Evolutionary conservation across 768 basidiomycete genomes (phyloP), one percentile per base, ranked within the genome.

Genomic region (Pleurotus citrinopileatus): DNA sequence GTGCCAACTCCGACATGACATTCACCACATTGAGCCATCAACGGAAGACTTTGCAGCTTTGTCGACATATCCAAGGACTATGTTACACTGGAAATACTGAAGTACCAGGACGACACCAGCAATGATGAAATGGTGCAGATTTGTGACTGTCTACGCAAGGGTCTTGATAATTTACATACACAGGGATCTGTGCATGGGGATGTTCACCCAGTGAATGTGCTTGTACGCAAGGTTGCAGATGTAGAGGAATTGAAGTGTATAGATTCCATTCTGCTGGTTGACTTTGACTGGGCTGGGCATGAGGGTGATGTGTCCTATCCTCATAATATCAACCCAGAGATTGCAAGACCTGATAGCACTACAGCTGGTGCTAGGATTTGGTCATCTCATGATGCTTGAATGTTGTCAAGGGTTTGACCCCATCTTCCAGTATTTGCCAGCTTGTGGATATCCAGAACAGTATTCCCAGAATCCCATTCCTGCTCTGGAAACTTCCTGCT

Each of bases 171-270:
- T 57, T 23, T 70, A 27, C 69, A 70, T 59, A 47, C 59, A 26
- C 52, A 27, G 27, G 60, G 65, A 20, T 63, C 54, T 51, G 71
- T 70, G 23, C 70, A 70, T 54, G 67, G 71, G 7, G 66, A 72
- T 57, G 40, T 71, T 55, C 65, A 64, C 23, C 38, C 59, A 34
- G 52, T 53, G 12, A 71, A 69, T 52, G 43, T 71, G n/a, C 57
- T 71, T 58, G 67, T 71, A 34, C 51, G 45, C 42, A 58, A 44
- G 38, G 28, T 52, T n/a, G 52, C 51, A 23, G 22, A 22, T 12
- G 29, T 6, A 13, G 2, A 40, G 17, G 38, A 40, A 13, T 7
- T 7, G 12, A 40, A 40, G 19, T 9, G n/a, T n/a, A 10, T 34
- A 10, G 57, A 59, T 37, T 43, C 40, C 9, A 19, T 56, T 3